Base-by-base conservation (phyloP, 2,329 filamentous ascomycete genomes). In the Xylogone sp. region DNA sequence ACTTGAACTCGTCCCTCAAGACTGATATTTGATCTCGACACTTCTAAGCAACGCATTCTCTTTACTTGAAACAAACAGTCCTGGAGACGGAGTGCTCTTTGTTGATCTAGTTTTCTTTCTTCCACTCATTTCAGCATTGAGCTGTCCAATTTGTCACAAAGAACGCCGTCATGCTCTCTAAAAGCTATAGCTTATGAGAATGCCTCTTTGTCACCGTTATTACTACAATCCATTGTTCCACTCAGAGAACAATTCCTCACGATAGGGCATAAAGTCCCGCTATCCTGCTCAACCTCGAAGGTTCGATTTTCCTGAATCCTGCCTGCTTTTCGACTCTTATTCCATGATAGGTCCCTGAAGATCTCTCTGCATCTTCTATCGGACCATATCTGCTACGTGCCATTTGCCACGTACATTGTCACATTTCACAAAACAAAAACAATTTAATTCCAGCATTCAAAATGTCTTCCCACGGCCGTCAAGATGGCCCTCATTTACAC, bases 131-230 rank as follows among this genome's bases (percentile, higher is more conserved):
- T 27, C 43, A 18, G 34, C 34, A 16, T 39, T 39, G 34, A 9
- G 34, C 34, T 39, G 34, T 18, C 5, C 34, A 16, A 16, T n/a
- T 16, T 39, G 5, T 39, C 34, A 39, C 34, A 39, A 39, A 39
- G 34, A 39, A 18, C 10, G 34, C 8, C 34, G 12, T 5, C n/a
- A 13, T 49, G 50, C 47, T 27, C 29, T 34, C 9, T 19, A 24
- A 22, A 44, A 49, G 49, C 54, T 53, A 29, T 21, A 49, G 56
- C 43, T 54, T 48, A 52, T 43, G 39, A 62, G 53, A 53, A 62
- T 62, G 59, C n/a, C 50, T 20, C 49, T 51, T 57, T 56, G 49
- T 51, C 48, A 21, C 50, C 42, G 53, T 49, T 46, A 9, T 34
- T 4, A 4, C 12, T 16, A 39, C 31, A 24, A 31, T 42, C 52